phyloP scores from a whole-genome alignment of 2,329 filamentous ascomycete species.

The Penicillium janthinellum region DNA sequence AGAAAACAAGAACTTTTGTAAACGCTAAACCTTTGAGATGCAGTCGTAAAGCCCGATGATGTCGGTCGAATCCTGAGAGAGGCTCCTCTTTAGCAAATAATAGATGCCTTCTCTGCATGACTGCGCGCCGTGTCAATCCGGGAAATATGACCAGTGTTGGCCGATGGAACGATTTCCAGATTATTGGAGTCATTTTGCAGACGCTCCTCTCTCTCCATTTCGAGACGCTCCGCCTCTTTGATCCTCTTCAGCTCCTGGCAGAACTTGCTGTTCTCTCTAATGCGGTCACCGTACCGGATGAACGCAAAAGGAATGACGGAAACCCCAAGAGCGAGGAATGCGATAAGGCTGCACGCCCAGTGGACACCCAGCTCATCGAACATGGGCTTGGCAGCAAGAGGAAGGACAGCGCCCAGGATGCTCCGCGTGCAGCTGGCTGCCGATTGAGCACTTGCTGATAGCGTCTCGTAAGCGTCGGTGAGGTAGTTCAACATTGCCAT shows the following conservation, averaged over 20 bases:
- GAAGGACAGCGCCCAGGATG: constrained; percentile 59
- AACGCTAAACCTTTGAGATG: constrained; percentile 7
- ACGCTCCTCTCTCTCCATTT: constrained; percentile 22
- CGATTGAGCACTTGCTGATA: constrained; percentile 60
- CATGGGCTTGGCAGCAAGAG: constrained; percentile 53
- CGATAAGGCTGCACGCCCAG: constrained; percentile 48
- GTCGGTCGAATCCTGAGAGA: background rate
- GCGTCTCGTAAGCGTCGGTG: constrained; percentile 68
- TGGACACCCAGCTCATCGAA: constrained; percentile 44
- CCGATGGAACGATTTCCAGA: constrained; percentile 15
- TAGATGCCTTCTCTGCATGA: constrained; percentile 23
- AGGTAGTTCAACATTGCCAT: constrained; percentile 67
- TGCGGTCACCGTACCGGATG: constrained; percentile 44
- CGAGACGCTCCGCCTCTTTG: constrained; percentile 35
- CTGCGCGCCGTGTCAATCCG: constrained; percentile 26
- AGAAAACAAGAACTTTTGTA: too few relatives aligned
- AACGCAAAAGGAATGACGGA: constrained; percentile 47
- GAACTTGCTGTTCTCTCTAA: constrained; percentile 46
- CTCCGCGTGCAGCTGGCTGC: constrained; percentile 56
- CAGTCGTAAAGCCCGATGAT: background rate
- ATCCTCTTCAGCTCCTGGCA: constrained; percentile 43
- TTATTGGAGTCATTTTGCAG: constrained; percentile 5
- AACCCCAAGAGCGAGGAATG: constrained; percentile 43
- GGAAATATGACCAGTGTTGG: constrained; percentile 18
- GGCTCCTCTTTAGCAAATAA: constrained; percentile 15